Percentiles rank a stretch among this genome's conserved stretches.
phyloP scores from a whole-genome alignment of 768 basidiomycete species.

The Thelephora ganbajun region DNA sequence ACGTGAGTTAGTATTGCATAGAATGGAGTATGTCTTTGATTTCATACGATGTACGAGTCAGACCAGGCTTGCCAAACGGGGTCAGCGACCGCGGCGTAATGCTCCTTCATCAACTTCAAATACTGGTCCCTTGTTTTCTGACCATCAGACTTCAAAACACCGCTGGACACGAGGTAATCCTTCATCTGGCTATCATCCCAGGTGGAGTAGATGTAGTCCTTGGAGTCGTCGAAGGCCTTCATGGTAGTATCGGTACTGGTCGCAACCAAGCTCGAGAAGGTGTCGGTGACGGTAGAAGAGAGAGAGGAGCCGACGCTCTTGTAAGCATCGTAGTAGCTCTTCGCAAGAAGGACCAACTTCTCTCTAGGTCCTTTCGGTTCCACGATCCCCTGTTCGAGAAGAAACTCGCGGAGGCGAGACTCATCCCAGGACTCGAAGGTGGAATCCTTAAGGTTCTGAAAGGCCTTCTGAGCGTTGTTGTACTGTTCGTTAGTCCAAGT shows the following conservation, averaged over 20 bases:
- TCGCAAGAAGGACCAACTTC: constrained; percentile 66
- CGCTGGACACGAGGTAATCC: constrained; percentile 60
- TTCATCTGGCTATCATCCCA: constrained; percentile 77
- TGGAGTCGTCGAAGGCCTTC: constrained; percentile 49
- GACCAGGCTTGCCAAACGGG: constrained; percentile 82
- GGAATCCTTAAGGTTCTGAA: constrained; percentile 31
- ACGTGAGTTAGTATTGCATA: background rate
- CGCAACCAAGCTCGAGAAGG: constrained; percentile 19
- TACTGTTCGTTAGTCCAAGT: constrained; percentile 54
- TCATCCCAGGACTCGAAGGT: constrained; percentile 81
- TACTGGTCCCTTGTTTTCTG: constrained; percentile 56
- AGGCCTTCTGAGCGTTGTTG: constrained; percentile 37
- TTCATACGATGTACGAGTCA: constrained; percentile 62
- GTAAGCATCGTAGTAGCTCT: constrained; percentile 51
- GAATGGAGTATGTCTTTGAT: background rate
- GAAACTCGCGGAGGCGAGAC: constrained; percentile 62
- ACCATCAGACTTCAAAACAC: constrained; percentile 49
- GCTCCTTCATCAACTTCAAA: constrained; percentile 48
- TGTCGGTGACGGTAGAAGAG: constrained; percentile 16
- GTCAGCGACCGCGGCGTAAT: constrained; percentile 45
- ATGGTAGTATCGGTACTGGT: constrained; percentile 40
- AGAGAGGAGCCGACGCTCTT: constrained; percentile 44
- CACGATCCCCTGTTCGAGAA: constrained; percentile 80
- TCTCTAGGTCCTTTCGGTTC: constrained; percentile 69
- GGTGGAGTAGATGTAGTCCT: constrained; percentile 79